phyloP scores from a whole-genome alignment of 768 basidiomycete species.

The Crassisporium funariophilum region DNA sequence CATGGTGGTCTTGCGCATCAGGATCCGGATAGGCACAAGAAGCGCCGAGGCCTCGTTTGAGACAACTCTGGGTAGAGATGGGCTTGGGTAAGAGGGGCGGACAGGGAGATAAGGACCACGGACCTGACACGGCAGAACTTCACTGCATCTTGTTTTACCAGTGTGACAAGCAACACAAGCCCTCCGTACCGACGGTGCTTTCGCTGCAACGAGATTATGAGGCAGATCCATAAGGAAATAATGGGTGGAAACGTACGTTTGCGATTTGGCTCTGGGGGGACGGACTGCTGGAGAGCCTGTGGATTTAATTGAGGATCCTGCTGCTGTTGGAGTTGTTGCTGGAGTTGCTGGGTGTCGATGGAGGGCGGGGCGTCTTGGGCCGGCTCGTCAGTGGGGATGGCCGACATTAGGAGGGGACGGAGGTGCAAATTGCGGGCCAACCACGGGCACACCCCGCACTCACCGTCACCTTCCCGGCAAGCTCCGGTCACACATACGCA shows the following conservation, averaged over 20 bases:
- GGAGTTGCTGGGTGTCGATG: constrained; percentile 66
- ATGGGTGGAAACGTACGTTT: constrained; percentile 55
- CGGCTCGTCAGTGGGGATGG: constrained; percentile 74
- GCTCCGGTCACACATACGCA: constrained; percentile 16
- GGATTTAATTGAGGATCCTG: constrained; percentile 36
- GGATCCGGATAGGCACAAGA: constrained; percentile 80
- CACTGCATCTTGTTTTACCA: constrained; percentile 83
- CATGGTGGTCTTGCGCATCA: constrained; percentile 53
- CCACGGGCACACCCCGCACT: constrained; percentile 25
- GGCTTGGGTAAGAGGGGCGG: constrained; percentile 4
- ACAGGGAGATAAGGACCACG: constrained; percentile 9
- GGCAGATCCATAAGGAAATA: constrained; percentile 16
- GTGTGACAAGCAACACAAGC: constrained; percentile 82
- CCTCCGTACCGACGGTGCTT: constrained; percentile 79
- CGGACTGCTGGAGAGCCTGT: constrained; percentile 21
- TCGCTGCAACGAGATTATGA: constrained; percentile 47
- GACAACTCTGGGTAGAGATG: constrained; percentile 58
- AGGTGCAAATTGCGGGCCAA: constrained; percentile 27
- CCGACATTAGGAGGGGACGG: constrained; percentile 58
- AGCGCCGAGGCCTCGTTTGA: constrained; percentile 75
- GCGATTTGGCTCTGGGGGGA: constrained; percentile 43
- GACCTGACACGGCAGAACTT: constrained; percentile 82
- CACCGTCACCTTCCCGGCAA: constrained; percentile 22
- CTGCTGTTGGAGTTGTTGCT: constrained; percentile 47
- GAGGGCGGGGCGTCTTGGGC: constrained; percentile 48